Base-by-base conservation (phyloP, 73 alveolate species). In the Stentor roeselii region DNA sequence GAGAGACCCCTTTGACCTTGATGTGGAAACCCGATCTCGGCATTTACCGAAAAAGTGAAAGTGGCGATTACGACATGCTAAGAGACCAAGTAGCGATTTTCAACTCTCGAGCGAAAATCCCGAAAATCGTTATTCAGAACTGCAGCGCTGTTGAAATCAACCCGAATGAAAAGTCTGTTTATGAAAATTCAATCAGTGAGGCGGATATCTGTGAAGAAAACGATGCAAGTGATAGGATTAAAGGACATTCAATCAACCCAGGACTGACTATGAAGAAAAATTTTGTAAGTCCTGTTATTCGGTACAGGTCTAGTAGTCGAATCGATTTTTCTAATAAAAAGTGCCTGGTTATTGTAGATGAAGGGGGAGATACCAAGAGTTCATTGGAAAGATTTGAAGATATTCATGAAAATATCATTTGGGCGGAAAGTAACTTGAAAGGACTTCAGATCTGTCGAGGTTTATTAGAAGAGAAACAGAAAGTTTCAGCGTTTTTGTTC, bases 1-100 rank as follows among this genome's bases (percentile, higher is more conserved):
- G 34, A 21, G 80, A 67, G 34, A 67, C 80, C 2, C 80, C 80
- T 67, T 67, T 67, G 37, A 67, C 80, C 34, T 15, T 27, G 21
- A 67, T 27, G 34, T 67, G 80, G 80, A 67, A 67, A 32, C 80
- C 80, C 0, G 80, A 67, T 30, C 21, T 21, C 11, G 80, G 30
- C 21, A 11, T 50, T 11, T 21, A 50, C 6, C 67, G 21, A 50
- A 50, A 11, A 21, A 21, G 67, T 50, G 21, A 11, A 11, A 50
- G 21, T 50, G 67, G 67, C 30, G 67, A 50, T 11, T 11, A 50
- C 21, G 67, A 6, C 30, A 50, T n/a, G n/a, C n/a, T n/a, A 50
- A 50, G 21, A 50, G 67, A 50, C 21, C 67, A 50, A 50, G 21
- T 50, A 11, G 67, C 67, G 30, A 11, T 50, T 6, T 6, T 50